Percentiles rank a stretch among this genome's conserved stretches.
These are phyloP conservation scores for Didymella pomorum DNA, from an alignment of 2,329 filamentous ascomycete species.

Conservation along the genomic window DNA sequence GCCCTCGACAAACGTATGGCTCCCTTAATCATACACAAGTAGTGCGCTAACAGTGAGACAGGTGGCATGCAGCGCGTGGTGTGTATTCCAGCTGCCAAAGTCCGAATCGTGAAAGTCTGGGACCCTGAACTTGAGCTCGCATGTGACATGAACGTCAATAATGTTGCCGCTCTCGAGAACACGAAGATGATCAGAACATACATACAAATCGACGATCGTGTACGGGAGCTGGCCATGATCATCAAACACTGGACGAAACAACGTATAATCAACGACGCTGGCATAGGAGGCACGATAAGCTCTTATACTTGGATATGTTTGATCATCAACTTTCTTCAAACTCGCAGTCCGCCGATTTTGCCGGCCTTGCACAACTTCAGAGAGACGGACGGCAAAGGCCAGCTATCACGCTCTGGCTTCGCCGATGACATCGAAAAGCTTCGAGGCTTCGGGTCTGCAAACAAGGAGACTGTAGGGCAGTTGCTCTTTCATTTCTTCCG, in stretches of 20 bases:
- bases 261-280: constrained; percentile 93
- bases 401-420: constrained; percentile 71
- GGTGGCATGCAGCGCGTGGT: constrained; percentile 97
- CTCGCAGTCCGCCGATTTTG: constrained; percentile 81
- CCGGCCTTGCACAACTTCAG: constrained; percentile 83
- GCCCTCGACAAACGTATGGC: constrained; percentile 79
- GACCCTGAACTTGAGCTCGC: constrained; percentile 89
- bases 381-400: constrained; percentile 69
- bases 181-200: constrained; percentile 98
- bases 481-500: constrained; percentile 96
- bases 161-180: constrained; percentile 91
- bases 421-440: constrained; percentile 84
- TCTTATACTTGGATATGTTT: constrained; percentile 99
- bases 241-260: constrained; percentile 97
- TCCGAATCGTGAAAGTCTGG: constrained; percentile 99
- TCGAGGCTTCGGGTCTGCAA: constrained; percentile 75
- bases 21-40: not conserved
- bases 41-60: constrained; percentile 55
- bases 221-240: constrained; percentile 92
- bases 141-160: constrained; percentile 99
- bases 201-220: constrained; percentile 88
- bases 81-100: constrained; percentile 92
- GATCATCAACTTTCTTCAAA: constrained; percentile 95
- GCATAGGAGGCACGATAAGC: constrained; percentile 90
- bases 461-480: constrained; percentile 82